Percentiles rank a stretch among this genome's conserved stretches.
Conservation (phyloP, 2,329 filamentous ascomycete genomes). For the Diaporthe amygdali region DNA sequence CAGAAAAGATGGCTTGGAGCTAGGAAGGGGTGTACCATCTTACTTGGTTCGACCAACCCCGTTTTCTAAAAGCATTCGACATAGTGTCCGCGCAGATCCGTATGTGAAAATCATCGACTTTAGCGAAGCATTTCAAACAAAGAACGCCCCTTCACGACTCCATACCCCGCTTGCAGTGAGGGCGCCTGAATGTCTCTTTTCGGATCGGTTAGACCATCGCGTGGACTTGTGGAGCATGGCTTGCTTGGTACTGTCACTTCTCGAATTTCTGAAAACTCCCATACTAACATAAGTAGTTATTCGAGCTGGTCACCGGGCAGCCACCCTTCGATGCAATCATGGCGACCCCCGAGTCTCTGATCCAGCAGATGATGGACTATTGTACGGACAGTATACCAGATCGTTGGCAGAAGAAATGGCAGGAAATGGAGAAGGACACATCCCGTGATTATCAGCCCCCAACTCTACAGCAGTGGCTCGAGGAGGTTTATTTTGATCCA, state of each 20-base stretch:
- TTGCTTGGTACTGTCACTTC: background rate
- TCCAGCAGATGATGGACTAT: background rate
- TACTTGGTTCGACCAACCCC: background rate
- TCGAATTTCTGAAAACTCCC: background rate
- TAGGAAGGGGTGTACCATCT: background rate
- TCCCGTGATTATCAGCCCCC: background rate
- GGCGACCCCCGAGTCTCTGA: background rate
- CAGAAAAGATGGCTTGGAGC: background rate
- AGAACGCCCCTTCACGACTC: background rate
- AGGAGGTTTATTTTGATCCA: background rate
- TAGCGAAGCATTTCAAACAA: background rate
- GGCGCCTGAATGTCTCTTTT: background rate
- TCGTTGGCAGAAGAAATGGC: background rate
- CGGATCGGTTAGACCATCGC: background rate
- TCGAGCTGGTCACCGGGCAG: background rate
- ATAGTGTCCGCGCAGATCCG: background rate
- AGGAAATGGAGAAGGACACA: background rate
- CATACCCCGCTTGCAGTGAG: background rate
- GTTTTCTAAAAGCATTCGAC: background rate
- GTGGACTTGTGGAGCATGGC: slow-evolving; percentile 1
- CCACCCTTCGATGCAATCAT: background rate
- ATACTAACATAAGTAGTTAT: background rate
- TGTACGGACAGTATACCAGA: background rate
- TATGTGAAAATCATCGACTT: background rate
- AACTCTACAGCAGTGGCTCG: background rate